Evolutionary conservation across 2,329 filamentous ascomycete species (phyloP).

Genomic region (Penicillium sp.): DNA sequence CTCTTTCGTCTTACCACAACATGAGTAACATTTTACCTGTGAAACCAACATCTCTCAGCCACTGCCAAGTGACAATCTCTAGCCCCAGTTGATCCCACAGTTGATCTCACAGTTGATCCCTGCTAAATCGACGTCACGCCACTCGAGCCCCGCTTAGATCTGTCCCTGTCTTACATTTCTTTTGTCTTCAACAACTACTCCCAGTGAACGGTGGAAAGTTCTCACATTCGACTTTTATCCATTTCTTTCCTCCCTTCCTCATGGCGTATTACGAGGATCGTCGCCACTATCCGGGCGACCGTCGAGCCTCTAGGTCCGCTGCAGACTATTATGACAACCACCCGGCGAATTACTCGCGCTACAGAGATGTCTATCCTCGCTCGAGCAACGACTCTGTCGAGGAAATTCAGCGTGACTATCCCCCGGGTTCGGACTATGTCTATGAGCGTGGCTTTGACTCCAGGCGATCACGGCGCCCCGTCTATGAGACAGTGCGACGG

Average conservation of each 20-base stretch:
- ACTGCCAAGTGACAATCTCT: slow-evolving; percentile 3
- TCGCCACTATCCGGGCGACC: slow-evolving; percentile 29
- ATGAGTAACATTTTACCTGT: neutral
- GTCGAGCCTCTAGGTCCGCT: slow-evolving; percentile 24
- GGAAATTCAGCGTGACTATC: slow-evolving; percentile 78
- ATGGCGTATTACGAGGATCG: slow-evolving; percentile 40
- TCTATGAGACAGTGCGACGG: slow-evolving; percentile 34
- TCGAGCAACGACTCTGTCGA: slow-evolving; percentile 72
- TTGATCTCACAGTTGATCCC: slow-evolving; percentile 7
- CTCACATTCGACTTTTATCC: slow-evolving; percentile 6
- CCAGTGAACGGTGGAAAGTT: slow-evolving; percentile 16
- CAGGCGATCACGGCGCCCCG: slow-evolving; percentile 19
- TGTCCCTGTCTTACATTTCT: slow-evolving; percentile 4
- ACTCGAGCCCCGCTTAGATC: slow-evolving; percentile 17
- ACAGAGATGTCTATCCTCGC: slow-evolving; percentile 42
- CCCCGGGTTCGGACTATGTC: slow-evolving; percentile 55
- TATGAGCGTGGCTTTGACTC: slow-evolving; percentile 25
- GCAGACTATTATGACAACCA: slow-evolving; percentile 29
- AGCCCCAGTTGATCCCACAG: slow-evolving; percentile 10
- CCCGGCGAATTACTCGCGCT: slow-evolving; percentile 13
- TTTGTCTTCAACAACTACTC: slow-evolving; percentile 8
- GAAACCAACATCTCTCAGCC: slow-evolving; percentile 8
- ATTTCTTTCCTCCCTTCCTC: slow-evolving; percentile 6
- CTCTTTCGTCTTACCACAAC: neutral
- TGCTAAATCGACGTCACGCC: slow-evolving; percentile 24